Base-by-base conservation (phyloP, 495 filamentous ascomycete genomes). In the Jackrogersella minutella region DNA sequence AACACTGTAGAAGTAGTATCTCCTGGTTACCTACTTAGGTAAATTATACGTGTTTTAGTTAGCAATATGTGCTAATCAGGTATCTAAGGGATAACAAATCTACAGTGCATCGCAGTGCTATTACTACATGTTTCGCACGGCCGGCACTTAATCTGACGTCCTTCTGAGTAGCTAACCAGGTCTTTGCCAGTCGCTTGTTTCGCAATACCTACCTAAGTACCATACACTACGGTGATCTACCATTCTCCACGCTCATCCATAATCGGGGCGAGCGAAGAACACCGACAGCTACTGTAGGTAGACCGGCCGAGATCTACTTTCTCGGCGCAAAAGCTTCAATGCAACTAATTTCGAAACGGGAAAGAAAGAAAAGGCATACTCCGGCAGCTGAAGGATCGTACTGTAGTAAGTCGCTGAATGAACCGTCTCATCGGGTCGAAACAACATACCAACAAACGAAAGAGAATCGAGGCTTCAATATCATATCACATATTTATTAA, bases 381-480 rank as follows among this genome's bases (percentile, higher is more conserved):
- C 24, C 24, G 5, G 26, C 17, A 40, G 21, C 22, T 46, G 34
- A 49, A 58, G 66, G 61, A 62, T 61, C 10, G 5, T 47, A 30
- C 54, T 39, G 33, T 65, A 69, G 66, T 69, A 69, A 69, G 61
- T 64, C 49, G 51, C 24, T 36, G 34, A 26, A 61, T 41, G 39
- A 58, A 41, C 44, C 51, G 61, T 65, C 58, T 61, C 66, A 65
- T 61, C 51, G 5, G 43, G 41, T 68, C 62, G 54, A 59, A 64
- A 63, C 54, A 22, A 34, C 5, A 4, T 46, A 58, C 39, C 40
- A 61, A 8, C 8, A 30, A 30, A 43, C 19, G 40, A 43, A 10
- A n/a, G n/a, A n/a, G n/a, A n/a, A n/a, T n/a, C n/a, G n/a, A n/a
- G n/a, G n/a, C n/a, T n/a, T n/a, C n/a, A n/a, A n/a, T n/a, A n/a